These are phyloP conservation scores for Mycena sanguinolenta DNA, from an alignment of 768 basidiomycete genomes.

Conservation along the genomic window DNA sequence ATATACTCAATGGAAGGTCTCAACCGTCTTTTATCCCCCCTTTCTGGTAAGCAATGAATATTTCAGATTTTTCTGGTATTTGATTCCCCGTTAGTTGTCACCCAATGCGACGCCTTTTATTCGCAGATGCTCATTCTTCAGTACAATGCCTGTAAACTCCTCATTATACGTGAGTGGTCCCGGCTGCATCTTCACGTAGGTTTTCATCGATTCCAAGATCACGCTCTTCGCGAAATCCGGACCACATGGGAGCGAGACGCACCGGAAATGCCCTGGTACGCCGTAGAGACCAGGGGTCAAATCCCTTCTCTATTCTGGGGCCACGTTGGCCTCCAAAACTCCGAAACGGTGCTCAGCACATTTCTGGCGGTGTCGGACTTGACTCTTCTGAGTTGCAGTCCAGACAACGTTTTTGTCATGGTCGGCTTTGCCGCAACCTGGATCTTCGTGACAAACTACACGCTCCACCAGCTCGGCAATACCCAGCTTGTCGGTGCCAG, in stretches of 20 bases:
- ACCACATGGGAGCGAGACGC: constrained; percentile 30
- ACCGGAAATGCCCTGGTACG: constrained; percentile 49
- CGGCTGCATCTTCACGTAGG: background rate
- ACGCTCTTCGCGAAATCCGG: constrained; percentile 47
- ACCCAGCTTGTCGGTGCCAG: constrained; percentile 53
- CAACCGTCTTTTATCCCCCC: constrained; percentile 53
- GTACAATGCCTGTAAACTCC: constrained; percentile 55
- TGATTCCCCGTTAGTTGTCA: constrained; percentile 53
- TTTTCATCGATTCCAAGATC: constrained; percentile 35
- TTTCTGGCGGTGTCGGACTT: constrained; percentile 50
- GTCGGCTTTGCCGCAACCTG: constrained; percentile 59
- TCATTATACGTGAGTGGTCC: constrained; percentile 42
- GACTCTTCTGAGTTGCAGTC: constrained; percentile 52
- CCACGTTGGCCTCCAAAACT: constrained; percentile 50
- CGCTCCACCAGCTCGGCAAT: constrained; percentile 49
- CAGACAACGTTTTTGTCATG: constrained; percentile 57
- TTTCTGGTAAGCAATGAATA: constrained; percentile 49
- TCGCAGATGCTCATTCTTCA: constrained; percentile 56
- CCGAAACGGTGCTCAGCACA: constrained; percentile 53
- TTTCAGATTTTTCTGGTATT: background rate
- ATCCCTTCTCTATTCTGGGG: constrained; percentile 51
- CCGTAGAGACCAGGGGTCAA: constrained; percentile 49
- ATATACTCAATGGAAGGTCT: constrained; percentile 52
- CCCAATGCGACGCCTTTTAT: constrained; percentile 57
- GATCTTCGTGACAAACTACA: constrained; percentile 58